Conservation (phyloP, 2,329 filamentous ascomycete genomes). For the Arthroderma sp. region DNA sequence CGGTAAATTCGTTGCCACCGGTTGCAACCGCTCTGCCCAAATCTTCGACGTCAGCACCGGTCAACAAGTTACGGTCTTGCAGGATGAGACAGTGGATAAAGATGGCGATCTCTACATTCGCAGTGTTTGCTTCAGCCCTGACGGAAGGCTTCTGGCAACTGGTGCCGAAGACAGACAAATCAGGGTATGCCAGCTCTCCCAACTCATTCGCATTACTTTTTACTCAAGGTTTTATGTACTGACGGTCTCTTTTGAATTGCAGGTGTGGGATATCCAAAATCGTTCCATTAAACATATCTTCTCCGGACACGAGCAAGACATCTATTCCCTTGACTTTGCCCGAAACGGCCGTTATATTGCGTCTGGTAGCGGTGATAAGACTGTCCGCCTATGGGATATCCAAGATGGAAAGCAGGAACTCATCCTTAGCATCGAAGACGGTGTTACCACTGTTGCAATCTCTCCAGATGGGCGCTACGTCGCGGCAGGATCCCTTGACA, state of each 20-base stretch:
- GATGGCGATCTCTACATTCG: slow-evolving; percentile 91
- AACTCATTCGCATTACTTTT: slow-evolving; percentile 2
- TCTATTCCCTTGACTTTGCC: slow-evolving; percentile 91
- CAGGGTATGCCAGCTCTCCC: slow-evolving; percentile 47
- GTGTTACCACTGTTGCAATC: slow-evolving; percentile 93
- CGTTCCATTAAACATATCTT: slow-evolving; percentile 85
- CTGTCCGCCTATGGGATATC: slow-evolving; percentile 92
- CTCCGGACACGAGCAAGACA: slow-evolving; percentile 95
- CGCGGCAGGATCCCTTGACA: slow-evolving; percentile 87
- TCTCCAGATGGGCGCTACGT: slow-evolving; percentile 91
- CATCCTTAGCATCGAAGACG: slow-evolving; percentile 85
- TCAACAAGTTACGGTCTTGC: slow-evolving; percentile 74
- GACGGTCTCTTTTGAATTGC: slow-evolving; percentile 4
- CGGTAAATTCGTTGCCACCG: slow-evolving; percentile 89
- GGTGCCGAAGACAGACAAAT: slow-evolving; percentile 97
- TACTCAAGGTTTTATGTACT: slow-evolving; percentile 1
- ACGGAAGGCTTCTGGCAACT: slow-evolving; percentile 84
- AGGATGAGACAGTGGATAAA: slow-evolving; percentile 77
- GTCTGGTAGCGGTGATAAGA: slow-evolving; percentile 87
- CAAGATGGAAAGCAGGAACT: slow-evolving; percentile 69
- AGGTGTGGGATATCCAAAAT: slow-evolving; percentile 89
- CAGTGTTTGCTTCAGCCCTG: slow-evolving; percentile 96
- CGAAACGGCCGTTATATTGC: slow-evolving; percentile 88
- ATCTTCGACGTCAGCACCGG: slow-evolving; percentile 89
- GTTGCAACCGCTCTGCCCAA: slow-evolving; percentile 97